Conservation (phyloP, 208 protist genomes). For the Trichomonas vaginalis region DNA sequence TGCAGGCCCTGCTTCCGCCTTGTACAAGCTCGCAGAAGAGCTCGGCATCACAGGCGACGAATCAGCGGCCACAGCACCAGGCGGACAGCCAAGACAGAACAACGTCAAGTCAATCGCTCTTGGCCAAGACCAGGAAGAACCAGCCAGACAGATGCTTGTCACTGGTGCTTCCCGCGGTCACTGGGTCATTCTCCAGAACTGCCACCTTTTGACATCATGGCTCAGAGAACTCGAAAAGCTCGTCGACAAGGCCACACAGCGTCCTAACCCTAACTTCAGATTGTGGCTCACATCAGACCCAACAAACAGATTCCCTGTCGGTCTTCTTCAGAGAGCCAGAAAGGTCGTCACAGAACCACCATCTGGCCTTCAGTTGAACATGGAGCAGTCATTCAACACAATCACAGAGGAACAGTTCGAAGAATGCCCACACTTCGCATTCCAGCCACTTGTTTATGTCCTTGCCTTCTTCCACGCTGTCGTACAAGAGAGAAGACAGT, state of each 20-base stretch:
- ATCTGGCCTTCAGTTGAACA: slow-evolving; percentile 92
- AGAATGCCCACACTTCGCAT: slow-evolving; percentile 73
- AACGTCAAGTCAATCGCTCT: slow-evolving; percentile 78
- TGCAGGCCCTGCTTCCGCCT: slow-evolving; percentile 84
- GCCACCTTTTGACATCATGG: slow-evolving; percentile 87
- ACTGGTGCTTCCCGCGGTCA: slow-evolving; percentile 72
- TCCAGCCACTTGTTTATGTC: slow-evolving; percentile 84
- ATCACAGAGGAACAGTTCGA: slow-evolving; percentile 57
- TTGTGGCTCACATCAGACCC: slow-evolving; percentile 96
- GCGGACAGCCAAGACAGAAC: slow-evolving; percentile 63
- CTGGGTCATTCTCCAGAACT: slow-evolving; percentile 97
- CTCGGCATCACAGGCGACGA: slow-evolving; percentile 13
- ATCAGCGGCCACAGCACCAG: slow-evolving; percentile 38
- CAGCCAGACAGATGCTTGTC: slow-evolving; percentile 79
- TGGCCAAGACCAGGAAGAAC: slow-evolving; percentile 83
- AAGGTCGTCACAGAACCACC: slow-evolving; percentile 90
- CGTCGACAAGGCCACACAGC: slow-evolving; percentile 57
- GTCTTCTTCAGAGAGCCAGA: slow-evolving; percentile 38
- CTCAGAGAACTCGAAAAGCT: slow-evolving; percentile 90
- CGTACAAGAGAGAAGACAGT: slow-evolving; percentile 71
- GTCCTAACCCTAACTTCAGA: slow-evolving; percentile 82
- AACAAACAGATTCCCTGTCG: slow-evolving; percentile 80
- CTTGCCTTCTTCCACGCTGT: slow-evolving; percentile 94
- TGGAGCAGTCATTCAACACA: slow-evolving; percentile 80
- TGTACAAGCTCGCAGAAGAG: slow-evolving; percentile 76